These are phyloP conservation scores for Suillus hirtellus DNA, from an alignment of 768 basidiomycete genomes.

Conservation along the genomic window DNA sequence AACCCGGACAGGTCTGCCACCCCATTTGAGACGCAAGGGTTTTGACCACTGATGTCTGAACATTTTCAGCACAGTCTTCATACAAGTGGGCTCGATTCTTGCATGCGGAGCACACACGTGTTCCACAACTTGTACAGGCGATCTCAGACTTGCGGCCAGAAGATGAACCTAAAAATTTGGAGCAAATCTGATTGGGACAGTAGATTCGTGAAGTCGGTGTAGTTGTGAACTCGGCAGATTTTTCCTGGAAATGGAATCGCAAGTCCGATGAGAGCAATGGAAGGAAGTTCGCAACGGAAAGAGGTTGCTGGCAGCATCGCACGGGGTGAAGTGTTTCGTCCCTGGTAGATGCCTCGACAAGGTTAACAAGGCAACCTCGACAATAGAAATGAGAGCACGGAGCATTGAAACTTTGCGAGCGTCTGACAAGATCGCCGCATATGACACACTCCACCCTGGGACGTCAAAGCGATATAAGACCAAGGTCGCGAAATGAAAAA, in stretches of 20 bases:
- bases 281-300: slow-evolving; percentile 30
- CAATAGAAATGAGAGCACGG: slow-evolving; percentile 52
- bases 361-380: slow-evolving; percentile 39
- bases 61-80: slow-evolving; percentile 44
- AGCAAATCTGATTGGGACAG: slow-evolving; percentile 49
- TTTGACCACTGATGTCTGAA: slow-evolving; percentile 41
- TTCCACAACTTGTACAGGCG: slow-evolving; percentile 42
- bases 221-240: slow-evolving; percentile 47
- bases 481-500: too few species aligned
- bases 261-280: slow-evolving; percentile 33
- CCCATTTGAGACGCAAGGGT: slow-evolving; percentile 44
- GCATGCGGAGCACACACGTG: slow-evolving; percentile 47
- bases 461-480: neutral
- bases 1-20: slow-evolving; percentile 69
- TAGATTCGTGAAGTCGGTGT: slow-evolving; percentile 48
- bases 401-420: slow-evolving; percentile 33
- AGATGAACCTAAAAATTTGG: slow-evolving; percentile 51
- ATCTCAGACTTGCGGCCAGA: slow-evolving; percentile 19
- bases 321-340: slow-evolving; percentile 57
- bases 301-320: slow-evolving; percentile 46
- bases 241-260: slow-evolving; percentile 37
- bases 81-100: slow-evolving; percentile 45
- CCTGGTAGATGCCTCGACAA: slow-evolving; percentile 41
- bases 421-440: slow-evolving; percentile 38
- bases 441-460: slow-evolving; percentile 39